Base-by-base conservation (phyloP, 164 flowering plant species). In the Tinospora cordifolia region DNA sequence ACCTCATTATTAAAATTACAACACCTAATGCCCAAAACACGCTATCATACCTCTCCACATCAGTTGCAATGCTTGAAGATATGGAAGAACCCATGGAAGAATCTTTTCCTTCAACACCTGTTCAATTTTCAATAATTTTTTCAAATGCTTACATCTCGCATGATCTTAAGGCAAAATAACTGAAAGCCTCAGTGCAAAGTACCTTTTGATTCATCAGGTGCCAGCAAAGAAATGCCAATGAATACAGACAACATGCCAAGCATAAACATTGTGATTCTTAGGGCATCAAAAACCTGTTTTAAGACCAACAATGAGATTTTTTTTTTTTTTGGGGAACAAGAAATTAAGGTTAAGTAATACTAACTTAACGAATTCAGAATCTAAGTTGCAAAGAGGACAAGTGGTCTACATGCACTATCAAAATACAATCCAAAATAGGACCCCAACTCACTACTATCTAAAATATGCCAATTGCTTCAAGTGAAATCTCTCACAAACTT, bases 161-260 rank as follows among this genome's bases (percentile, higher is more conserved):
- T 54, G 26, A 65, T 7, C 40, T 51, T 34, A 21, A 74, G 39
- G 25, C 39, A 26, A 66, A 38, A 51, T 21, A 66, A 67, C 22
- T 59, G 26, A 27, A 6, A 68, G 67, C 54, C 41, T 63, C 66
- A 38, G 10, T 40, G 44, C 36, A 67, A 65, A 71, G 41, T 83
- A 93, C 97, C 97, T 89, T 81, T 90, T 9, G 92, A 57, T 25
- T 94, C 98, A 71, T 92, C 97, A 24, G 98, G 98, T 69, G 98
- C 98, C 78, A 92, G 84, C 83, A 94, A 85, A 63, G 91, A 89
- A 79, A 94, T 94, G 78, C 98, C 98, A 54, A 88, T 22, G 66
- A 94, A 94, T 60, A 94, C 98, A 71, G 84, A 90, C 60, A 81
- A 41, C 97, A 90, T 87, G 62, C 98, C 98, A 38, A 90, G 76